Percentiles rank a stretch among this genome's conserved stretches.
Evolutionary conservation across 1,139 yeast species (phyloP).

Genomic region (Ogataea hybrid): DNA sequence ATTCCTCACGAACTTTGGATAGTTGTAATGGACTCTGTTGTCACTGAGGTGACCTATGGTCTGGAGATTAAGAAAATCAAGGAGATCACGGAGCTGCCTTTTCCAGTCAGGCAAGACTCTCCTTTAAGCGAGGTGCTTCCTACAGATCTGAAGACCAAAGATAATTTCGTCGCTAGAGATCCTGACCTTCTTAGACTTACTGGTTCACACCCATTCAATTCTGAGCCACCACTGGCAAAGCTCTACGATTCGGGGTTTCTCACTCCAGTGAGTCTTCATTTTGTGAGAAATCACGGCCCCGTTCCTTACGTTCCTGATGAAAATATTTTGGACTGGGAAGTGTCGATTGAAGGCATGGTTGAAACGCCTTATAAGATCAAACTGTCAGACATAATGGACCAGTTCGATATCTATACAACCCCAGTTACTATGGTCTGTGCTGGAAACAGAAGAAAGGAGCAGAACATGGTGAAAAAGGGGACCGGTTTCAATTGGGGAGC

Average conservation of each 20-base stretch:
- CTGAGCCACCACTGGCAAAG: constrained; percentile 32
- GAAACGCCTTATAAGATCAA: constrained; percentile 29
- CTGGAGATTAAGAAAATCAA: constrained; percentile 2
- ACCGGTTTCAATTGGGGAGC: constrained; percentile 38
- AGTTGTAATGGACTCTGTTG: not conserved
- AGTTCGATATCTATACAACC: constrained; percentile 30
- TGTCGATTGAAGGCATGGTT: constrained; percentile 32
- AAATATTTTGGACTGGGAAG: constrained; percentile 29
- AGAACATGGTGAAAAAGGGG: constrained; percentile 34
- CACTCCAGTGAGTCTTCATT: constrained; percentile 34
- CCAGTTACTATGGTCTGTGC: constrained; percentile 37
- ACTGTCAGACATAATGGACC: constrained; percentile 26
- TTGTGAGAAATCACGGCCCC: constrained; percentile 36
- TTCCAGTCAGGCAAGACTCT: constrained; percentile 16
- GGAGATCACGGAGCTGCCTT: constrained; percentile 11
- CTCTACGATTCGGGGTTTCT: constrained; percentile 32
- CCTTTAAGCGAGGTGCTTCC: constrained; percentile 18
- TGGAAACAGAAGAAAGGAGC: constrained; percentile 36
- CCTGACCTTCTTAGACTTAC: constrained; percentile 33
- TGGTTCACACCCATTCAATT: constrained; percentile 36
- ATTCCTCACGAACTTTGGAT: too few species aligned
- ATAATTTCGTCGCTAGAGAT: constrained; percentile 32
- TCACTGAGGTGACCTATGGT: not conserved
- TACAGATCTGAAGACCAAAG: constrained; percentile 31
- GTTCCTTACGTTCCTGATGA: constrained; percentile 28